Base-by-base conservation (phyloP, 2,329 filamentous ascomycete species). In the Tolypocladium capitatum region DNA sequence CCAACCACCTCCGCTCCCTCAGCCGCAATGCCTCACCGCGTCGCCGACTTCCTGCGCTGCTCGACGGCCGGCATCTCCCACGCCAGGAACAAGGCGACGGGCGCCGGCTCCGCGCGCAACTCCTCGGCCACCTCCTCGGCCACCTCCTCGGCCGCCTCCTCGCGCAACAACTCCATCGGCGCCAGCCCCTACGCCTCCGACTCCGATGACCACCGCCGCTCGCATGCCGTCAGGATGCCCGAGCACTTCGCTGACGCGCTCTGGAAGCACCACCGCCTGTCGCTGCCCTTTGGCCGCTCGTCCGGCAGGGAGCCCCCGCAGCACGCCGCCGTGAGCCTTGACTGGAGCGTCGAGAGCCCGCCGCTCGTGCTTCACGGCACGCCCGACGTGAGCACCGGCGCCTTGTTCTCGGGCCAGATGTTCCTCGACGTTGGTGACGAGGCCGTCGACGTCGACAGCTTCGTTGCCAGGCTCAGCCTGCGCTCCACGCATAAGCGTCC, bases 321-420 rank as follows among this genome's bases (percentile, higher is more conserved):
- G 42, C 28, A 20, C 62, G 65, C 54, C 61, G 70, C 57, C 70
- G 75, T 49, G 69, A 57, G 66, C 1, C 59, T 80, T 18, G 65
- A 71, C 50, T 78, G 74, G 71, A 72, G 68, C 56, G 84, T 96
- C 53, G 90, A 96, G 70, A 94, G 86, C 13, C 88, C 89, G 1
- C 90, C 90, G 3, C 74, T 91, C 18, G 78, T 96, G 42, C 83
- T 95, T 67, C 86, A 92, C 59, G 89, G 89, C 52, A 72, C 76
- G 24, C 74, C 86, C 1, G 75, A 81, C 52, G 75, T 78, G 55
- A 95, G 89, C 56, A 84, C 83, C 3, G 91, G 91, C 48, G 88
- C 89, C 7, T 71, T 96, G 50, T 78, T 96, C 45, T 94, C 88
- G 1, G 89, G 89, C 30, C 85, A 88, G 62, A 71, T 97, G 56